Evolutionary conservation across 306 rosid genomes (phyloP), one percentile per base, ranked within the genome.

Genomic region (Pachyrhizus erosus): DNA sequence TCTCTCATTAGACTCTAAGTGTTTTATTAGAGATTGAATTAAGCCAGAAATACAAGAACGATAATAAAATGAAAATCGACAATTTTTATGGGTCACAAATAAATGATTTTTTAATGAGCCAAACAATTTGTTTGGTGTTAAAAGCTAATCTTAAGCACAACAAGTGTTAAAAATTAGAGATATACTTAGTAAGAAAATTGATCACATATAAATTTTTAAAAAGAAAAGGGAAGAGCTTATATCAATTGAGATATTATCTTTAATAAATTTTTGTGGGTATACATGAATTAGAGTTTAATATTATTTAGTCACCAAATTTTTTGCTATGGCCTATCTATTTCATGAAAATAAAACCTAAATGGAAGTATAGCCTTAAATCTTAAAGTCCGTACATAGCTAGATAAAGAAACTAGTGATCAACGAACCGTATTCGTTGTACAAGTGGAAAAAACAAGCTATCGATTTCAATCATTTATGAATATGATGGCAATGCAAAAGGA

Each of bases 401-500:
- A 71, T 52, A 33, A 64, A 27, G 51, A 64, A 81, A 65, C 21
- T 54, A 26, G 29, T 13, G 23, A 51, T 70, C 15, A 42, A 80
- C 52, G 46, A 85, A 69, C 27, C 10, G 46, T 55, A 70, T 54
- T 52, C 42, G 18, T 52, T 12, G 74, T 77, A 43, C 73, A 68
- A 27, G 76, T 40, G 54, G 76, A 42, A 55, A 72, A 73, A 42
- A 73, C 73, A 80, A 62, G 55, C 73, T 43, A 60, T 76, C 78
- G 58, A 42, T 51, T 74, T 81, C 78, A 67, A 52, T 31, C 58
- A 33, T 85, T 73, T 37, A 58, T 71, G 74, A 77, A 64, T 14
- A 24, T 24, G 83, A 81, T 71, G 80, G 64, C 57, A 71, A 61
- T 18, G 45, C 67, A 62, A 61, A 71, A 31, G 85, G 65, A 61